Evolutionary conservation across 2,329 filamentous ascomycete species (phyloP).

Genomic region (Cercospora zeae-maydis): DNA sequence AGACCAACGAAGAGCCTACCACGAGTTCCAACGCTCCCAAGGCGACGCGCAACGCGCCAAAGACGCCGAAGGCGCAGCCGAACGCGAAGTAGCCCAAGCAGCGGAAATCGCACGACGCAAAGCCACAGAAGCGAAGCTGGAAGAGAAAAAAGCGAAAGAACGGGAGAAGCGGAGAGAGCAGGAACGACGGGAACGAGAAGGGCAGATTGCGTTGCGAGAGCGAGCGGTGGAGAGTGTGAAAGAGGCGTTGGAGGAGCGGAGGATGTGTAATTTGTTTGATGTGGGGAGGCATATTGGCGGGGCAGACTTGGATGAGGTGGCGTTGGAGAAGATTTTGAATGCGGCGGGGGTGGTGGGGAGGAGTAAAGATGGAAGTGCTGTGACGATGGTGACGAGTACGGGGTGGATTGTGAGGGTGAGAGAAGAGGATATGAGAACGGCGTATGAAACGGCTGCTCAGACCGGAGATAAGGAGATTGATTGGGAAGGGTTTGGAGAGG

Average conservation of each 20-base stretch:
- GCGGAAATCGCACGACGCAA: conserved; percentile 42
- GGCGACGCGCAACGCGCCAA: conserved; percentile 45
- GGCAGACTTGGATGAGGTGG: conserved; percentile 37
- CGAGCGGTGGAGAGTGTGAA: conserved; percentile 35
- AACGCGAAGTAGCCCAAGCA: conserved; percentile 44
- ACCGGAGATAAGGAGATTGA: conserved; percentile 36
- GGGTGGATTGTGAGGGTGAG: conserved; percentile 45
- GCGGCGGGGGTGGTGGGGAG: conserved; percentile 39
- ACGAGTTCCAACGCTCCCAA: conserved; percentile 50
- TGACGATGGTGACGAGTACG: conserved; percentile 43
- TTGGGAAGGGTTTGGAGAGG: conserved; percentile 26
- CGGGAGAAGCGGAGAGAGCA: conserved; percentile 40
- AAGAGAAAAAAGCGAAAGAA: conserved; percentile 41
- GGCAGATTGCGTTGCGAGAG: conserved; percentile 38
- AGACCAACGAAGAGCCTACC: conserved; percentile 45
- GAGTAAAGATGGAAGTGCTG: conserved; percentile 25
- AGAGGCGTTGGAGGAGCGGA: conserved; percentile 30
- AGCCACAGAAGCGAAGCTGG: conserved; percentile 43
- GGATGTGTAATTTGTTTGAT: conserved; percentile 39
- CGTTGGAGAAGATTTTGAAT: conserved; percentile 44
- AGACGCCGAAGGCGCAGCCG: conserved; percentile 44
- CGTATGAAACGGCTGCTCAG: conserved; percentile 38
- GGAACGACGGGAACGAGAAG: conserved; percentile 38
- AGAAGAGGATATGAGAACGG: conserved; percentile 39
- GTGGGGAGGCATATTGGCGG: conserved; percentile 43